A percentile compares a stretch with the other conserved stretches of the same genome.
These are phyloP conservation scores for Pyrenophora seminiperda DNA, from an alignment of 2,329 filamentous ascomycete genomes.

Conservation along the genomic window DNA sequence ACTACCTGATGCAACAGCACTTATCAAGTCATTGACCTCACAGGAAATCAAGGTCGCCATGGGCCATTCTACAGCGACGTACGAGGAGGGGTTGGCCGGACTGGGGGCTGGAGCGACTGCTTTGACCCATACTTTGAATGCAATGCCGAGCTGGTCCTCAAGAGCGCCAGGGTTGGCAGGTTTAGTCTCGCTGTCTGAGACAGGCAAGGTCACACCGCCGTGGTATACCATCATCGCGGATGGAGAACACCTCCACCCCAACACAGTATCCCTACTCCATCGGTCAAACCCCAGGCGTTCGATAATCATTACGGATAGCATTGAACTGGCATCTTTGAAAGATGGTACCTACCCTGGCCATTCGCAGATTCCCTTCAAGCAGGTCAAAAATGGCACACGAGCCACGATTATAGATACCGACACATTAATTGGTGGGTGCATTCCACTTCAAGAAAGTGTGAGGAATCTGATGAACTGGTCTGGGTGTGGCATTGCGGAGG, in stretches of 20 bases:
- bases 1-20: slow-evolving; percentile 48
- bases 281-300: slow-evolving; percentile 54
- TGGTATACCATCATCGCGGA: slow-evolving; percentile 62
- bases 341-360: slow-evolving; percentile 60
- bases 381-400: slow-evolving; percentile 56
- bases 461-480: slow-evolving; percentile 55
- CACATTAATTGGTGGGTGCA: slow-evolving; percentile 61
- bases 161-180: slow-evolving; percentile 59
- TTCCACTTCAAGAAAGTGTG: slow-evolving; percentile 57
- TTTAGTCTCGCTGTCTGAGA: slow-evolving; percentile 38
- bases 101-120: slow-evolving; percentile 56
- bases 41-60: slow-evolving; percentile 55
- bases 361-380: slow-evolving; percentile 57
- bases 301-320: slow-evolving; percentile 60
- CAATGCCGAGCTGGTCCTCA: slow-evolving; percentile 58
- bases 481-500: slow-evolving; percentile 55
- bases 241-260: slow-evolving; percentile 60
- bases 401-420: slow-evolving; percentile 60
- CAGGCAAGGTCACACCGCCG: slow-evolving; percentile 40
- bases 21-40: slow-evolving; percentile 52
- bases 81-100: slow-evolving; percentile 53
- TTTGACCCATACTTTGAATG: slow-evolving; percentile 62
- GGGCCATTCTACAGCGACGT: slow-evolving; percentile 58
- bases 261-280: slow-evolving; percentile 56
- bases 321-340: slow-evolving; percentile 59